Evolutionary conservation across 768 basidiomycete genomes (phyloP).

Genomic region (Rhizopogon vesiculosus): DNA sequence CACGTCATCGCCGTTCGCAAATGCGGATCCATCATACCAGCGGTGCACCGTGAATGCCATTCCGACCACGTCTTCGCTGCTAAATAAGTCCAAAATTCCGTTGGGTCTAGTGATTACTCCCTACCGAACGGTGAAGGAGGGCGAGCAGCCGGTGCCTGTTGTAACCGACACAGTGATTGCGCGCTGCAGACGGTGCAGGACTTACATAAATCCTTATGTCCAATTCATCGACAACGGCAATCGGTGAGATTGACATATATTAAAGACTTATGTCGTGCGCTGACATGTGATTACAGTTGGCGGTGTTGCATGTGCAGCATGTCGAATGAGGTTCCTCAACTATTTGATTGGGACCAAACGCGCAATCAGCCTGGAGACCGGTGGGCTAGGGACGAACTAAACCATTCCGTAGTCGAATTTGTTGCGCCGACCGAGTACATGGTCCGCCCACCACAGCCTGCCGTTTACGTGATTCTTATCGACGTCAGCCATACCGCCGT

Average conservation of each 20-base stretch:
- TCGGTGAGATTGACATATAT: conserved; percentile 42
- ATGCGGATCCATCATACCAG: conserved; percentile 89
- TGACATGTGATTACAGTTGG: conserved; percentile 53
- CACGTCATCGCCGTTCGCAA: conserved; percentile 72
- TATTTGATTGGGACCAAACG: conserved; percentile 97
- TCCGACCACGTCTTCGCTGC: conserved; percentile 82
- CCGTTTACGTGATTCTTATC: conserved; percentile 95
- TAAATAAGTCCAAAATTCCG: conserved; percentile 88
- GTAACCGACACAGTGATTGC: conserved; percentile 94
- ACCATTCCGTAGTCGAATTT: conserved; percentile 91
- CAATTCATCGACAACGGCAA: conserved; percentile 98
- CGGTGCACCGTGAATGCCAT: conserved; percentile 89
- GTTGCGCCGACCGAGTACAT: conserved; percentile 99
- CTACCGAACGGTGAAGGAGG: conserved; percentile 81
- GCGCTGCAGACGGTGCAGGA: conserved; percentile 90
- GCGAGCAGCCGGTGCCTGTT: conserved; percentile 81
- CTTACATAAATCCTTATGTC: conserved; percentile 97
- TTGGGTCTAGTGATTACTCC: conserved; percentile 87
- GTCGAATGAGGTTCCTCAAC: conserved; percentile 96
- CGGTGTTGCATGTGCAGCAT: conserved; percentile 99
- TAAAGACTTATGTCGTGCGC: conserved; percentile 4
- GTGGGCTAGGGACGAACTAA: conserved; percentile 91
- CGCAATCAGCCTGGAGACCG: conserved; percentile 93
- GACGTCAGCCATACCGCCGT: conserved; percentile 93
- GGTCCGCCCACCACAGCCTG: conserved; percentile 97